phyloP scores from a whole-genome alignment of 1,284 basidiomycete genomes.

The Moesziomyces globuligerus region DNA sequence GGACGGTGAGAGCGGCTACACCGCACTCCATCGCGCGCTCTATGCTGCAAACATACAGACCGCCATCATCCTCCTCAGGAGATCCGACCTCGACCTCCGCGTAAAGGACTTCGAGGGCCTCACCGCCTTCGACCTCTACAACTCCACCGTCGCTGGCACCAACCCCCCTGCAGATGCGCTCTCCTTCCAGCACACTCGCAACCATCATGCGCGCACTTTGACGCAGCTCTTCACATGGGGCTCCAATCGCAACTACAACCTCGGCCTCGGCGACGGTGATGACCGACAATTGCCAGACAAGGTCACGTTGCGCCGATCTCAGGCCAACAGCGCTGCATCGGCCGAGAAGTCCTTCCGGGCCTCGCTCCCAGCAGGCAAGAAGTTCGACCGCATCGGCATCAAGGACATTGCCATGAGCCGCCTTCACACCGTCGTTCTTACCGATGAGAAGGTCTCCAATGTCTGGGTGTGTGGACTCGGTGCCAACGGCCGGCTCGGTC shows the following conservation, averaged over 20 bases:
- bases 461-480: constrained; percentile 65
- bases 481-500: constrained; percentile 72
- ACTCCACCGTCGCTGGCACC: constrained; percentile 69
- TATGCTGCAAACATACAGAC: constrained; percentile 85
- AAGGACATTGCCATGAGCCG: constrained; percentile 60
- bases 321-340: constrained; percentile 5
- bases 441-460: constrained; percentile 58
- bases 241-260: constrained; percentile 74
- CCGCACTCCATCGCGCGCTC: constrained; percentile 87
- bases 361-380: constrained; percentile 42
- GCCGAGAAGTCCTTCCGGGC: constrained; percentile 17
- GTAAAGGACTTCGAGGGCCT: constrained; percentile 90
- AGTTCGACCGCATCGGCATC: constrained; percentile 58
- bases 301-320: constrained; percentile 71
- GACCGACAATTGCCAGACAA: constrained; percentile 85
- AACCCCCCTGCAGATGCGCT: constrained; percentile 47
- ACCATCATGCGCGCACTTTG: constrained; percentile 32
- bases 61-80: constrained; percentile 79
- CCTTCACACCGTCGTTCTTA: constrained; percentile 62
- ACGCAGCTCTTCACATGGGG: constrained; percentile 89
- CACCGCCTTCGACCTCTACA: constrained; percentile 92
- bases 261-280: constrained; percentile 83
- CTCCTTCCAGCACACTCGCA: constrained; percentile 15
- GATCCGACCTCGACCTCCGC: constrained; percentile 78
- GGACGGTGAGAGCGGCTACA: constrained; percentile 79